Evolutionary conservation across 768 basidiomycete genomes (phyloP).

Genomic region (Auricularia cornea): DNA sequence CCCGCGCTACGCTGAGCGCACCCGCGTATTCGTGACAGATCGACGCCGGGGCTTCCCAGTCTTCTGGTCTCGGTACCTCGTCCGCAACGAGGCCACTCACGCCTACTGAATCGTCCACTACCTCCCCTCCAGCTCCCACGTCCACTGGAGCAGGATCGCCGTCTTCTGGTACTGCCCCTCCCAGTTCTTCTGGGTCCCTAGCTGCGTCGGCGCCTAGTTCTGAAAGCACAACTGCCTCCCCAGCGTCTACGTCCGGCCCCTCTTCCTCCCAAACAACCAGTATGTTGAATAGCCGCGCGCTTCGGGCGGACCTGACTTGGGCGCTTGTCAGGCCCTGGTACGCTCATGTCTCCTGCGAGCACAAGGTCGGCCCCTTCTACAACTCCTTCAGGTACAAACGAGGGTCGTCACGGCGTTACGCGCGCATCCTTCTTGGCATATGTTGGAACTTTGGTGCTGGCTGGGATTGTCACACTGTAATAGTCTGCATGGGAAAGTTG

Average conservation of each 20-base stretch:
- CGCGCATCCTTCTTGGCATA: too few species aligned
- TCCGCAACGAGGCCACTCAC: neutral
- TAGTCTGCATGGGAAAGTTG: too few species aligned
- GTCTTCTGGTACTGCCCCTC: neutral
- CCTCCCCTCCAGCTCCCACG: neutral
- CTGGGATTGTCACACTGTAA: too few species aligned
- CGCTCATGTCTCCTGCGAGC: too few species aligned
- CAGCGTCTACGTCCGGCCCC: neutral
- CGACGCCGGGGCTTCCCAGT: neutral
- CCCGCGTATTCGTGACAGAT: neutral
- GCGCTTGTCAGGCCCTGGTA: too few species aligned
- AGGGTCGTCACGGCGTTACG: too few species aligned
- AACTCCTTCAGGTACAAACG: too few species aligned
- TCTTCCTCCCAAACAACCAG: neutral
- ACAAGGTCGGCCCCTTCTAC: too few species aligned
- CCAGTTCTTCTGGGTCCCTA: neutral
- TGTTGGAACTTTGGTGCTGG: too few species aligned
- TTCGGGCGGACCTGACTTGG: too few species aligned
- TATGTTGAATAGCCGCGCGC: too few species aligned
- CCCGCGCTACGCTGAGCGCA: neutral
- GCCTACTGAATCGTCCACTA: neutral
- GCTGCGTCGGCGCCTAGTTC: neutral
- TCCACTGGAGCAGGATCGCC: neutral
- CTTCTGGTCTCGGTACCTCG: neutral
- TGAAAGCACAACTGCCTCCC: neutral